These are phyloP conservation scores for Pinus taeda DNA, from an alignment of 75 land plant genomes.

Conservation along the genomic window DNA sequence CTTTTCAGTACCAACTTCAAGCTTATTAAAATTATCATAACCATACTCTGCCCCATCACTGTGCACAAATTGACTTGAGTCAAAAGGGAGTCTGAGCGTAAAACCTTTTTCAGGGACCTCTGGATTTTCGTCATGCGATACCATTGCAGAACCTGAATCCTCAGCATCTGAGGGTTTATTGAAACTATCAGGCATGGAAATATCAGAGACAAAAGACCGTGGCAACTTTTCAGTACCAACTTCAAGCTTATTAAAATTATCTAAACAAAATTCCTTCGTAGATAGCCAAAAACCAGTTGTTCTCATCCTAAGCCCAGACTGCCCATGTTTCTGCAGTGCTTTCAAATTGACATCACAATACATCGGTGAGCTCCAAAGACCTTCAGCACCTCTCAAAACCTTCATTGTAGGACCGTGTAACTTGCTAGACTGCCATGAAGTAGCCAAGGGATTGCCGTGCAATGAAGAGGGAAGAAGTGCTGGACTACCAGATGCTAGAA, in stretches of 20 bases:
- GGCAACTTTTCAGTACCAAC: background rate
- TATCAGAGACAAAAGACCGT: background rate
- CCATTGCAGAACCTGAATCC: background rate
- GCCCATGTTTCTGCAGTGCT: background rate
- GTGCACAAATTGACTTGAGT: background rate
- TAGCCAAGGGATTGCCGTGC: background rate
- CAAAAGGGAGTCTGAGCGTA: background rate
- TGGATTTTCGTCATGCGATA: background rate
- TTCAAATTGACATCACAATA: background rate
- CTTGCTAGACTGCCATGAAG: background rate
- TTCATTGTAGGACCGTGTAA: background rate
- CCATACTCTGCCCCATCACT: background rate
- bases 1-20: background rate
- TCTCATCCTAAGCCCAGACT: background rate
- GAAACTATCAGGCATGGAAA: background rate
- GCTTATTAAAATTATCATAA: background rate
- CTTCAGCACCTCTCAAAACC: background rate
- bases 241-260: background rate
- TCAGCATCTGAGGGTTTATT: background rate
- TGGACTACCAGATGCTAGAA: slow-evolving; percentile 1
- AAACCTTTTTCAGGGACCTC: background rate
- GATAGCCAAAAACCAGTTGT: background rate
- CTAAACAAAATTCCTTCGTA: background rate
- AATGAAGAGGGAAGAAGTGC: background rate
- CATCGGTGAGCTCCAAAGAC: background rate